phyloP scores from a whole-genome alignment of 2,329 filamentous ascomycete genomes.

The Nothomitra cinnamomea region DNA sequence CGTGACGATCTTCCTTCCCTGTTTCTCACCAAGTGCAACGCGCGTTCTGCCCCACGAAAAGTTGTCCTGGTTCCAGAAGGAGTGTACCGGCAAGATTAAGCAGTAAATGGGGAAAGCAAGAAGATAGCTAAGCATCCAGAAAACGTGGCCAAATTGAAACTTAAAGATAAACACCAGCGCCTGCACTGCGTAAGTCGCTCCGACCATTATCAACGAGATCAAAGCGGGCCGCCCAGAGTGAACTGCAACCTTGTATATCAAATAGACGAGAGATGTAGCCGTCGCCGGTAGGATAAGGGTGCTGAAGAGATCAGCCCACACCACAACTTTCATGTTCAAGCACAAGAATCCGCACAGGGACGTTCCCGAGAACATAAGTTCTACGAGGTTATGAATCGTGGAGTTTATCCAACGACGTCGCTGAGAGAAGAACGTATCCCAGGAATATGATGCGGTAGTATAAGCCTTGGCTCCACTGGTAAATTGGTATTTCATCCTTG shows the following conservation, averaged over 20 bases:
- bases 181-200: conserved; percentile 85
- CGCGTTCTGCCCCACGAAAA: conserved; percentile 98
- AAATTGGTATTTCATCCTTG: conserved; percentile 90
- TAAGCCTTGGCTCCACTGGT: conserved; percentile 81
- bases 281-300: conserved; percentile 86
- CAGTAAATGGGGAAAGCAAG: conserved; percentile 90
- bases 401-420: conserved; percentile 99
- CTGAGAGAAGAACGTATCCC: conserved; percentile 89
- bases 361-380: conserved; percentile 74
- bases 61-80: conserved; percentile 99
- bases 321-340: conserved; percentile 94
- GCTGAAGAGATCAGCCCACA: conserved; percentile 84
- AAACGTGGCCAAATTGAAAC: conserved; percentile 93
- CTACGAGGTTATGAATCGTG: conserved; percentile 87
- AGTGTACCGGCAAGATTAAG: conserved; percentile 81
- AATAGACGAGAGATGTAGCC: conserved; percentile 68
- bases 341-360: conserved; percentile 98
- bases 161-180: conserved; percentile 93
- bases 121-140: conserved; percentile 99
- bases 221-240: conserved; percentile 59
- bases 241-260: conserved; percentile 64
- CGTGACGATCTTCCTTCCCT: conserved; percentile 71
- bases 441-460: conserved; percentile 85
- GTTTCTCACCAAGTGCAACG: conserved; percentile 89
- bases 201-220: conserved; percentile 79